Percentiles rank a stretch among this genome's conserved stretches.
Evolutionary conservation across 495 filamentous ascomycete species (phyloP).

Genomic region (Aspergillus carlsbadensis): DNA sequence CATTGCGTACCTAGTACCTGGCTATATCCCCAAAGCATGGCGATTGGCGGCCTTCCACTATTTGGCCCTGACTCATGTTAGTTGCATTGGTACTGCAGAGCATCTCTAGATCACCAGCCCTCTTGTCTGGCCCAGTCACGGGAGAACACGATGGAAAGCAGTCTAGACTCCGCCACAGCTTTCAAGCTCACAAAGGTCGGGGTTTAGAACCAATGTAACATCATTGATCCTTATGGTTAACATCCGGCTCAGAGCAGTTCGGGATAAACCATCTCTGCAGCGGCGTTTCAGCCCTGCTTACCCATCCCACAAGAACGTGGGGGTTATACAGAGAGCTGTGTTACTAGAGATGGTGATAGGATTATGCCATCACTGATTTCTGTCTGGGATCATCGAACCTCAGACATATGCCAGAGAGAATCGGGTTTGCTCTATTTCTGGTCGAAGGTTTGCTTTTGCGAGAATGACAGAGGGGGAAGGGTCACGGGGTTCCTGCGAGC

Average conservation of each 20-base stretch:
- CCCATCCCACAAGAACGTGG: too few species aligned
- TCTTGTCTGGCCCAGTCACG: slow-evolving; percentile 3
- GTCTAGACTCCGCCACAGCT: slow-evolving; percentile 11
- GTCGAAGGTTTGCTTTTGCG: slow-evolving; percentile 2
- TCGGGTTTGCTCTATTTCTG: not conserved
- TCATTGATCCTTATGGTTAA: not conserved
- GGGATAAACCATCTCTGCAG: too few species aligned
- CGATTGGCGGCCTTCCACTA: not conserved
- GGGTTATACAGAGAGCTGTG: too few species aligned
- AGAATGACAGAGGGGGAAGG: not conserved
- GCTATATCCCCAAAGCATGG: not conserved
- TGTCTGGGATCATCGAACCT: not conserved
- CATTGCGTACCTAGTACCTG: not conserved
- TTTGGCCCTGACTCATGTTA: too few species aligned
- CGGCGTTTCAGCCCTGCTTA: too few species aligned
- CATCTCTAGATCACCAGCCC: not conserved
- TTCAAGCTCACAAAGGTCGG: not conserved
- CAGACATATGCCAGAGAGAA: not conserved
- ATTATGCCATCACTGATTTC: not conserved
- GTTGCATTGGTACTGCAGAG: too few species aligned
- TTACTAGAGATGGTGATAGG: not conserved
- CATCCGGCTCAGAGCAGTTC: not conserved
- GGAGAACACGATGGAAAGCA: slow-evolving; percentile 5
- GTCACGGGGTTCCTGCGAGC: slow-evolving; percentile 16
- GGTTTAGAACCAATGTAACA: not conserved